Conservation (phyloP, 2,329 filamentous ascomycete genomes). For the Thelonectria discophora region DNA sequence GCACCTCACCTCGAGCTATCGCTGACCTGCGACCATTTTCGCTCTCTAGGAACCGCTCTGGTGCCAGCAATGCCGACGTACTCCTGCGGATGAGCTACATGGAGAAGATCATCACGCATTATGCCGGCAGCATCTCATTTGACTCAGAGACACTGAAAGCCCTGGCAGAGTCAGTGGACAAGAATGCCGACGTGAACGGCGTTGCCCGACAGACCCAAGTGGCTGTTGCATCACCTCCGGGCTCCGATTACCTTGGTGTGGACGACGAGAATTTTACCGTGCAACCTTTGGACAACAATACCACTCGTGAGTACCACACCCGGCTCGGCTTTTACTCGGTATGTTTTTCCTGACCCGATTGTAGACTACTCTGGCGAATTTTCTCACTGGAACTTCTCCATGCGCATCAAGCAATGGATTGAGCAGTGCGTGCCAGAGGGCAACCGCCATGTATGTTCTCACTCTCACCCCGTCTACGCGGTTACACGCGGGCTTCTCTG, state of each 20-base stretch:
- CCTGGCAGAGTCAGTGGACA: constrained; percentile 54
- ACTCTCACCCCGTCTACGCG: background rate
- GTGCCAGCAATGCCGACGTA: constrained; percentile 38
- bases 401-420: constrained; percentile 60
- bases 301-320: constrained; percentile 47
- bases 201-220: constrained; percentile 32
- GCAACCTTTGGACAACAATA: constrained; percentile 52
- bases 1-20: background rate
- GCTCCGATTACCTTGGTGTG: constrained; percentile 39
- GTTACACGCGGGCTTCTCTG: constrained; percentile 5
- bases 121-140: constrained; percentile 52
- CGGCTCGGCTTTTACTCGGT: constrained; percentile 3
- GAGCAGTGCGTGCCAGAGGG: constrained; percentile 49
- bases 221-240: constrained; percentile 36
- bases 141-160: constrained; percentile 47
- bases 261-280: constrained; percentile 53
- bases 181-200: constrained; percentile 32
- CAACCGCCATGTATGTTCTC: constrained; percentile 40
- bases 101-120: constrained; percentile 59
- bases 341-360: constrained; percentile 20
- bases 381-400: constrained; percentile 63
- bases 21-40: constrained; percentile 24
- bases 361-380: constrained; percentile 62
- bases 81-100: constrained; percentile 45
- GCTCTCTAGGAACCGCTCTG: constrained; percentile 34